These are phyloP conservation scores for Neoscytalidium dimidiatum DNA, from an alignment of 2,329 filamentous ascomycete species.

Conservation along the genomic window DNA sequence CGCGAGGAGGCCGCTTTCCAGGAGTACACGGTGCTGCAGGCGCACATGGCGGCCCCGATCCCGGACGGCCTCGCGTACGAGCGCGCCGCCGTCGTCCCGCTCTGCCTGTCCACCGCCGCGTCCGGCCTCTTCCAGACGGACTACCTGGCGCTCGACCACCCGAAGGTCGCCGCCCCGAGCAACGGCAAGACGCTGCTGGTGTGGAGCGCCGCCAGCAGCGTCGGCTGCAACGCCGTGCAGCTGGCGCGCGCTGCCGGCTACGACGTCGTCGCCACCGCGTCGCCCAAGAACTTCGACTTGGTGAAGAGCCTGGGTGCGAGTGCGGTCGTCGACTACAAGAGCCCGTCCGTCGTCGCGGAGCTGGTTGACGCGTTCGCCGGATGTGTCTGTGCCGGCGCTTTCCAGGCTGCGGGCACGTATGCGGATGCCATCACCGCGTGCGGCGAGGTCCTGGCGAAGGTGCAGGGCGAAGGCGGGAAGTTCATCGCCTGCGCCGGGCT, in stretches of 20 bases:
- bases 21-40: conserved; percentile 29
- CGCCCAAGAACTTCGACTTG: conserved; percentile 33
- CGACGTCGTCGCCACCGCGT: conserved; percentile 35
- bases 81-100: conserved; percentile 44
- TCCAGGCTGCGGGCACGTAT: conserved; percentile 34
- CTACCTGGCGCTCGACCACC: conserved; percentile 41
- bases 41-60: conserved; percentile 25
- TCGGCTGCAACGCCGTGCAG: conserved; percentile 36
- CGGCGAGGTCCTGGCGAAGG: background rate
- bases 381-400: conserved; percentile 40
- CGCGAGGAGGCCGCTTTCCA: conserved; percentile 30
- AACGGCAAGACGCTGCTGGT: conserved; percentile 32
- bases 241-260: conserved; percentile 37
- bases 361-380: conserved; percentile 37
- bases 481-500: background rate
- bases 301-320: conserved; percentile 32
- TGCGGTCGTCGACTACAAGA: conserved; percentile 37
- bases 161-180: conserved; percentile 34
- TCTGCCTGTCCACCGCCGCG: conserved; percentile 47
- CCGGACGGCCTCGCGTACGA: conserved; percentile 40
- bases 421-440: background rate
- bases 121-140: conserved; percentile 43
- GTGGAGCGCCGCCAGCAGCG: conserved; percentile 39
- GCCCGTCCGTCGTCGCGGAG: conserved; percentile 33
- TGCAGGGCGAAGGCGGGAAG: background rate